phyloP scores from a whole-genome alignment of 177 flowering plant genomes.

The Vitis hybrid region DNA sequence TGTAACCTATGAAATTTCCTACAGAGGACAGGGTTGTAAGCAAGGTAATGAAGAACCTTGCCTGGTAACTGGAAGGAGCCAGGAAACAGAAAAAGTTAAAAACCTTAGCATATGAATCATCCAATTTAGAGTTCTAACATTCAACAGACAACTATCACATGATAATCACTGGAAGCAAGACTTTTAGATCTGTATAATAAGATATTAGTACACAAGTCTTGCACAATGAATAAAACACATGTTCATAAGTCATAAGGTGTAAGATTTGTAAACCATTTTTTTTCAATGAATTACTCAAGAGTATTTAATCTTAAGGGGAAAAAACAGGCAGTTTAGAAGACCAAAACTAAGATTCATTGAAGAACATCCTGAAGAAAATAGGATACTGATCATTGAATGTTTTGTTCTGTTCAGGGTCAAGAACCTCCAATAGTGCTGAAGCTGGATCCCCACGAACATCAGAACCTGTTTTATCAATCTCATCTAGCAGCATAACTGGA shows the following conservation, averaged over 20 bases:
- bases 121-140: background rate
- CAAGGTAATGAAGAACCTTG: background rate
- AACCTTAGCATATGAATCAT: background rate
- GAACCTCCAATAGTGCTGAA: slow-evolving; percentile 97
- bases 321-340: background rate
- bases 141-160: background rate
- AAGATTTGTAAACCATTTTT: slow-evolving; percentile 1
- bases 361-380: slow-evolving; percentile 6
- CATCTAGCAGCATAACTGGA: slow-evolving; percentile 98
- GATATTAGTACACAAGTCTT: background rate
- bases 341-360: background rate
- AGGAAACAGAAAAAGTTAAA: background rate
- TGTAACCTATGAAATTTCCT: background rate
- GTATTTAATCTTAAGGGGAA: background rate
- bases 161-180: background rate
- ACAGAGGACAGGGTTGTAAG: background rate
- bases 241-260: background rate
- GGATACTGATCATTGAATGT: slow-evolving; percentile 99
- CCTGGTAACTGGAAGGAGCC: background rate
- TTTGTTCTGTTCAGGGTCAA: slow-evolving; percentile 98
- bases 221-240: background rate
- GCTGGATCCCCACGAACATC: slow-evolving; percentile 99
- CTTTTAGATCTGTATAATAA: background rate
- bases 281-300: background rate
- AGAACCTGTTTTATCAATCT: slow-evolving; percentile 98